A percentile compares a stretch with the other conserved stretches of the same genome.
Conservation (phyloP, 257 asterid species). For the Rehmannia glutinosa region DNA sequence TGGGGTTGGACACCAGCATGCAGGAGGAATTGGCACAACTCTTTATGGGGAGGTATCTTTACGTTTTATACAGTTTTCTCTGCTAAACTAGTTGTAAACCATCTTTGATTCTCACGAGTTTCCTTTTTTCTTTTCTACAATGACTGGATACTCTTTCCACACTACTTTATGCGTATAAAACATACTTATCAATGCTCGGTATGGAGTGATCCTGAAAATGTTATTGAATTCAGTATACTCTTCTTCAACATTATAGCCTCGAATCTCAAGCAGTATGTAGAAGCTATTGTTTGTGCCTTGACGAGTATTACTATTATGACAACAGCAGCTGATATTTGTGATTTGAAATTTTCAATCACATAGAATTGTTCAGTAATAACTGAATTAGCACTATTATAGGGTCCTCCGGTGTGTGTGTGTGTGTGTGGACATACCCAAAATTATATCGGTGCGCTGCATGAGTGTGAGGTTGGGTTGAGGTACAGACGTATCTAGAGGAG, state of each 20-base stretch:
- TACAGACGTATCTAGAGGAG: too few relatives aligned
- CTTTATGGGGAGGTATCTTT: constrained; percentile 69
- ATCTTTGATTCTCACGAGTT: background rate
- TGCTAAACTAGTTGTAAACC: background rate
- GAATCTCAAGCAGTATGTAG: background rate
- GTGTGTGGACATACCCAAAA: too few relatives aligned
- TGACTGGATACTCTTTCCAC: background rate
- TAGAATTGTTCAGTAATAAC: background rate
- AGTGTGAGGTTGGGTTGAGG: too few relatives aligned
- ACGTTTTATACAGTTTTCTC: background rate
- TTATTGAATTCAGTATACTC: background rate
- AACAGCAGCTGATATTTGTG: background rate
- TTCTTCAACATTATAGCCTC: background rate
- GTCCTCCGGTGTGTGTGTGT: too few relatives aligned
- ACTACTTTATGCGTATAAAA: background rate
- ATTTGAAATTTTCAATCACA: background rate
- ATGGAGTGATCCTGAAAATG: background rate
- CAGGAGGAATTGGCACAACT: constrained; percentile 67
- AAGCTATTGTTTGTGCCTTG: background rate
- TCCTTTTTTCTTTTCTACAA: too few relatives aligned
- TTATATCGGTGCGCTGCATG: too few relatives aligned
- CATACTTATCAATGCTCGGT: background rate
- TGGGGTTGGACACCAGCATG: constrained; percentile 79
- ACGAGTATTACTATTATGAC: background rate
- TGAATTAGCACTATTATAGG: too few relatives aligned